Conservation (phyloP, 2,329 filamentous ascomycete species). For the Trichophyton verrucosum region DNA sequence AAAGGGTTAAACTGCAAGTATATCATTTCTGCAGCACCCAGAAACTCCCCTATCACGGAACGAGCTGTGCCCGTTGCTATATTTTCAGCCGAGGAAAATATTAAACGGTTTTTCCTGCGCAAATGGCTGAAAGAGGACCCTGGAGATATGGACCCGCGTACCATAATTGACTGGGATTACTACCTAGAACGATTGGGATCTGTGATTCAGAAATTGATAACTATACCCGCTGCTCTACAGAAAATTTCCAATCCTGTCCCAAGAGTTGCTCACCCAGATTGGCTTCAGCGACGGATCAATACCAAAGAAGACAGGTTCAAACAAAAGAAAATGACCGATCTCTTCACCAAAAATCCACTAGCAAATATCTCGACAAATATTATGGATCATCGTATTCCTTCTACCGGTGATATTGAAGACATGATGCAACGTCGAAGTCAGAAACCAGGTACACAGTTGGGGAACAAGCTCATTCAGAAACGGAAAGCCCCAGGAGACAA, state of each 20-base stretch:
- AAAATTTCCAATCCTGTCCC: constrained; percentile 92
- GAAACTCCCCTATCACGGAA: constrained; percentile 84
- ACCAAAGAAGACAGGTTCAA: constrained; percentile 96
- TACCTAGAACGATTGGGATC: constrained; percentile 92
- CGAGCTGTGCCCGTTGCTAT: constrained; percentile 91
- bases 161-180: constrained; percentile 91
- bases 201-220: constrained; percentile 97
- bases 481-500: constrained; percentile 57
- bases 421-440: constrained; percentile 52
- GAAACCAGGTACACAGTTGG: constrained; percentile 52
- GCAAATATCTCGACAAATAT: constrained; percentile 56
- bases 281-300: constrained; percentile 86
- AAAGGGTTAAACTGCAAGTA: constrained; percentile 99
- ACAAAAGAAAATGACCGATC: constrained; percentile 95
- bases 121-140: constrained; percentile 97
- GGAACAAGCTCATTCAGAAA: constrained; percentile 47
- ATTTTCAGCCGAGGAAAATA: constrained; percentile 79
- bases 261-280: constrained; percentile 85
- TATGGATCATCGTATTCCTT: constrained; percentile 43
- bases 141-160: constrained; percentile 75
- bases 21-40: constrained; percentile 82
- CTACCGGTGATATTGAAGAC: constrained; percentile 64
- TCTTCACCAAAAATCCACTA: constrained; percentile 59
- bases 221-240: constrained; percentile 90
- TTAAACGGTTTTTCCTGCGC: constrained; percentile 78